phyloP scores from a whole-genome alignment of 257 asterid genomes.

The Forsythia suspensa region DNA sequence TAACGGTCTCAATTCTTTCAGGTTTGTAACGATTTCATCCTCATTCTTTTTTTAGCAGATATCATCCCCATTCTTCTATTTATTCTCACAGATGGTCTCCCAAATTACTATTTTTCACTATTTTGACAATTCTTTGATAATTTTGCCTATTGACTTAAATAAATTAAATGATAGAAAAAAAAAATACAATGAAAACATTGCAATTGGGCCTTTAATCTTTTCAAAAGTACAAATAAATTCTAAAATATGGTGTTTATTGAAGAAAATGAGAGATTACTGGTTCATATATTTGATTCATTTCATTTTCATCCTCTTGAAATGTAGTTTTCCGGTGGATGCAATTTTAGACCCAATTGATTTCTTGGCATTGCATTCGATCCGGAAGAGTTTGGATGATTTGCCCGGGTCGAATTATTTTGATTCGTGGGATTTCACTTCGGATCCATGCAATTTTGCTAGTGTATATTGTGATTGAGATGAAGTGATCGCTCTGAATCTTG shows the following conservation, averaged over 20 bases:
- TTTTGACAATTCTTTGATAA: too few relatives aligned
- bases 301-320: slow-evolving; percentile 6
- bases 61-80: too few relatives aligned
- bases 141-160: too few relatives aligned
- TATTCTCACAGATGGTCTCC: too few relatives aligned
- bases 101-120: too few relatives aligned
- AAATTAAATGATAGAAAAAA: too few relatives aligned
- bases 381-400: slow-evolving; percentile 62
- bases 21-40: too few relatives aligned
- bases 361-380: slow-evolving; percentile 77
- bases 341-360: slow-evolving; percentile 83
- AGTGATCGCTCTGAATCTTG: slow-evolving; percentile 78
- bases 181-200: too few relatives aligned
- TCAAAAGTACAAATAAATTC: too few relatives aligned
- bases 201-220: too few relatives aligned
- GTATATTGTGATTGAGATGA: slow-evolving; percentile 66
- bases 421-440: slow-evolving; percentile 94
- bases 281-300: slow-evolving; percentile 23
- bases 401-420: slow-evolving; percentile 75
- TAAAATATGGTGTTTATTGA: slow-evolving; percentile 22
- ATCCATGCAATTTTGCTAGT: slow-evolving; percentile 84
- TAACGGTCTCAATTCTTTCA: too few relatives aligned
- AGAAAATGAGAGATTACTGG: slow-evolving; percentile 5
- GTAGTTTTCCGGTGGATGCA: slow-evolving; percentile 29
- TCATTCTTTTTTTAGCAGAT: too few relatives aligned